Evolutionary conservation across 306 rosid genomes (phyloP), one percentile per base, ranked within the genome.

Genomic region (Ammopiptanthus mongolicus): DNA sequence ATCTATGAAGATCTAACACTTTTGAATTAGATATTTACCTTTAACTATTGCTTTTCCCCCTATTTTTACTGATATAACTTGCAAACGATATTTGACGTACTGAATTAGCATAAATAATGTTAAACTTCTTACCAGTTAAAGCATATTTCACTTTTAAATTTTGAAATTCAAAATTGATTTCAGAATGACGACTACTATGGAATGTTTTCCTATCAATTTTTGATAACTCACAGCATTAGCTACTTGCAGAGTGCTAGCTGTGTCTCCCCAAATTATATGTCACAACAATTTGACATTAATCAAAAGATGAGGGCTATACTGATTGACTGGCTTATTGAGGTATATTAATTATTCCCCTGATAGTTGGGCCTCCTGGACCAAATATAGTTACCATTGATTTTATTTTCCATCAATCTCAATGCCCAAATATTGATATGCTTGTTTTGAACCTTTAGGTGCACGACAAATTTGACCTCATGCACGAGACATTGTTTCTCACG

Each of bases 301-400:
- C 93, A 92, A 84, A 96, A 81, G 89, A 96, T 96, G 99, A 92
- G 99, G 58, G 86, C 97, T n/a, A 92, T 96, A 73, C 82, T 96
- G 4, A 77, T 96, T 78, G 99, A 96, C 76, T 96, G 99, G 99
- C 98, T 96, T 34, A 88, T 96, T 81, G 99, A 96, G 94, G 99
- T 93, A 78, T 37, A 61, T 23, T 64, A 28, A 74, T 17, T 56
- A 67, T 41, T 64, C 66, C 59, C 66, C n/a, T 42, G 31, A 72
- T 78, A 39, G 50, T 52, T 71, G 77, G 75, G 73, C 34, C 47
- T 78, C 50, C 65, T 29, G 15, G 22, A 39, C 64, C 62, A 36
- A 34, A 33, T 78, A 33, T 46, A n/a, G n/a, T 48, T 25, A 21
- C 1, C n/a, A 36, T 12, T 53, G 55, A 9, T 52, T 9, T 9